Evolutionary conservation across 1,284 basidiomycete species (phyloP).

Genomic region (Uromyces viciae-fabae): DNA sequence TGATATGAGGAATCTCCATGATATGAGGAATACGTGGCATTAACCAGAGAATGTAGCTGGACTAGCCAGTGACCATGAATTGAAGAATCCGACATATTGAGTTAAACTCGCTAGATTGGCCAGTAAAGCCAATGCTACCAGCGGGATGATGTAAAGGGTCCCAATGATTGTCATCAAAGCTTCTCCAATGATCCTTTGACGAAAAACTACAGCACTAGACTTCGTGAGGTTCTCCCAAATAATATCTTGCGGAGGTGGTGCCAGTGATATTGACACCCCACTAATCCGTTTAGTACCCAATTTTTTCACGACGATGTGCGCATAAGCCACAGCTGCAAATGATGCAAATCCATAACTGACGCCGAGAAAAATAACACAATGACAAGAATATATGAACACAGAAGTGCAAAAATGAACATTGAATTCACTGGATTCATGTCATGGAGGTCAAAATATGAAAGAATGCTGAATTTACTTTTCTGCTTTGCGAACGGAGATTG

Average conservation of each 20-base stretch:
- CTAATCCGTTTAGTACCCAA: conserved; percentile 67
- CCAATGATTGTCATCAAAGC: conserved; percentile 66
- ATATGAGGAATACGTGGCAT: background rate
- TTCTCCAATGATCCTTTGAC: conserved; percentile 71
- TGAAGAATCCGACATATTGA: conserved; percentile 59
- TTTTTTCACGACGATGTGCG: conserved; percentile 73
- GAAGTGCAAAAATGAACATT: too few relatives aligned
- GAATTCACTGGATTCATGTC: too few relatives aligned
- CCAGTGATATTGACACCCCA: conserved; percentile 67
- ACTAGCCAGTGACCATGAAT: conserved; percentile 39
- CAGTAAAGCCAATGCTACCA: conserved; percentile 72
- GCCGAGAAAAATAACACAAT: background rate
- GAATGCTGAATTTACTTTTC: conserved; percentile 62
- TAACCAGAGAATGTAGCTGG: conserved; percentile 36
- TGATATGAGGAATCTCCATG: background rate
- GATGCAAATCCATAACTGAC: conserved; percentile 67
- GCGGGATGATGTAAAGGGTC: conserved; percentile 86
- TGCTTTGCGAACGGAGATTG: conserved; percentile 27
- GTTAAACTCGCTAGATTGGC: conserved; percentile 64
- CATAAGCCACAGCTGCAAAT: conserved; percentile 85
- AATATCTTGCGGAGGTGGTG: conserved; percentile 62
- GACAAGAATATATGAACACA: conserved; percentile 71
- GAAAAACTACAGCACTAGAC: conserved; percentile 64
- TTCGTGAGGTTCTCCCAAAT: conserved; percentile 82
- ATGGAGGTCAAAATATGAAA: conserved; percentile 53